Evolutionary conservation across 202 grass and related monocot species (phyloP).

Genomic region (Setaria italica): DNA sequence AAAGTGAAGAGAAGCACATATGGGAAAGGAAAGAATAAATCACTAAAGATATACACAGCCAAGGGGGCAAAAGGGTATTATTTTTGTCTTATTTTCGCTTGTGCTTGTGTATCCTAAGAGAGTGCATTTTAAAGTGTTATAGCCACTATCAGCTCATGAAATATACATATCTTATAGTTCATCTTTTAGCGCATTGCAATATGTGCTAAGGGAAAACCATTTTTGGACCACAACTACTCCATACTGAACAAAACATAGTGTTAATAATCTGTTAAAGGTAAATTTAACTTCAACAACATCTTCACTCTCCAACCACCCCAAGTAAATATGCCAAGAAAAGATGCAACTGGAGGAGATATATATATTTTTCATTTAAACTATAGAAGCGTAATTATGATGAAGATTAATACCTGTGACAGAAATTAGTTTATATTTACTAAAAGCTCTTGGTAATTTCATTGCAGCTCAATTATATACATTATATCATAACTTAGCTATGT

Average conservation of each 20-base stretch:
- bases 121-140: not conserved
- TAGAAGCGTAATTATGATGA: not conserved
- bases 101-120: constrained; percentile 1
- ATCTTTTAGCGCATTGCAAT: not conserved
- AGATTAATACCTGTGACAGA: not conserved
- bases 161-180: constrained; percentile 4
- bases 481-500: not conserved
- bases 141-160: constrained; percentile 3
- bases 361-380: constrained; percentile 5
- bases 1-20: not conserved
- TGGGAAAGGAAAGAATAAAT: not conserved
- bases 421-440: constrained; percentile 16
- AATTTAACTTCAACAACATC: constrained; percentile 11
- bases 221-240: constrained; percentile 9
- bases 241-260: not conserved
- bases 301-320: constrained; percentile 16
- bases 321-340: constrained; percentile 18
- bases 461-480: not conserved
- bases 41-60: constrained; percentile 8
- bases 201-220: not conserved
- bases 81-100: not conserved
- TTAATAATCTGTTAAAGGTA: not conserved
- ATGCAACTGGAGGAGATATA: not conserved
- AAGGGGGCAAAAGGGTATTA: not conserved
- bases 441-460: constrained; percentile 9